Evolutionary conservation across 2,329 filamentous ascomycete genomes (phyloP).

Genomic region (Meredithiella fracta): DNA sequence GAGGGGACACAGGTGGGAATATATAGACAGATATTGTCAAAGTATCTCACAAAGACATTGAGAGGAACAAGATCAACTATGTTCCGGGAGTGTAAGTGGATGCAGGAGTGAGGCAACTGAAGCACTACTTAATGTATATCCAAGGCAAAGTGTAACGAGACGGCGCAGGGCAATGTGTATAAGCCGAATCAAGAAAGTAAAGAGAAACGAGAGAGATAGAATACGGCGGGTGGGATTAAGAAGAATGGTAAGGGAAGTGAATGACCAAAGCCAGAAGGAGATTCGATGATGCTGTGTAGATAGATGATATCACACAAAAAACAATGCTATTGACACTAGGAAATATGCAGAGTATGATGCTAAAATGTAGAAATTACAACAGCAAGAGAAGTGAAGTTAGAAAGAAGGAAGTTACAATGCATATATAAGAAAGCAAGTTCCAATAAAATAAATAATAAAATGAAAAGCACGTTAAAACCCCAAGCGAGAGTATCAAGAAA

Average conservation of each 20-base stretch:
- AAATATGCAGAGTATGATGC: not conserved
- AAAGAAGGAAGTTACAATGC: not conserved
- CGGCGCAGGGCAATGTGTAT: not conserved
- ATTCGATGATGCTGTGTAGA: not conserved
- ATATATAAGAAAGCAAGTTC: not conserved
- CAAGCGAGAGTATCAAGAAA: not conserved
- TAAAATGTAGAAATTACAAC: not conserved
- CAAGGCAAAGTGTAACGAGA: not conserved
- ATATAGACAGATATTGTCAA: not conserved
- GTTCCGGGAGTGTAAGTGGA: not conserved
- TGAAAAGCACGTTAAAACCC: constrained; percentile 4
- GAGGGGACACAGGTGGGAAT: too few species aligned
- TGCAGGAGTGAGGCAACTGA: not conserved
- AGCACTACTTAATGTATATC: not conserved
- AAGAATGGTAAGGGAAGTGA: not conserved
- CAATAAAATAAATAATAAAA: constrained; percentile 9
- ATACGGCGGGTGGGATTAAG: not conserved
- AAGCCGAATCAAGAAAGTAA: not conserved
- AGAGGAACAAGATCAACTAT: not conserved
- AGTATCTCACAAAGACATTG: not conserved
- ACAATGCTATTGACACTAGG: too few species aligned
- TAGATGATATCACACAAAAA: not conserved
- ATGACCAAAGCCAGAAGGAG: too few species aligned
- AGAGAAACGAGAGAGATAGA: not conserved
- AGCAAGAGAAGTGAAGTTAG: not conserved